These are phyloP conservation scores for Moesziomyces antarcticus DNA, from an alignment of 1,284 basidiomycete species.

Conservation along the genomic window DNA sequence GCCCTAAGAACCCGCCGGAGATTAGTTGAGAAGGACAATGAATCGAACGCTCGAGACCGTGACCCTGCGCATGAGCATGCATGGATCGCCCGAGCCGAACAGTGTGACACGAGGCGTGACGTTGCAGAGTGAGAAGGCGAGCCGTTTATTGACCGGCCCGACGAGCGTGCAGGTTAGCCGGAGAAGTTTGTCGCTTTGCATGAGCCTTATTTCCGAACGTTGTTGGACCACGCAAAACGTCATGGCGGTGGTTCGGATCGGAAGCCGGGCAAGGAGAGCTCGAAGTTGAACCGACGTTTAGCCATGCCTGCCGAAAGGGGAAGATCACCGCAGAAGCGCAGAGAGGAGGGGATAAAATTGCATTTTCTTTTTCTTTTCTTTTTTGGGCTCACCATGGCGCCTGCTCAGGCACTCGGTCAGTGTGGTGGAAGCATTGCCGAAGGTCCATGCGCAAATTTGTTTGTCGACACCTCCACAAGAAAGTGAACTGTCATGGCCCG, in stretches of 20 bases:
- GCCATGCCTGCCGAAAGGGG: neutral
- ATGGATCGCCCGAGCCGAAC: neutral
- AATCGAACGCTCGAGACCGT: neutral
- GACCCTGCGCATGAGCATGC: slow-evolving; percentile 5
- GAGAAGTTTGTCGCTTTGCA: too few species aligned
- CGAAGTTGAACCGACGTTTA: neutral
- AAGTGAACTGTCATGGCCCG: too few species aligned
- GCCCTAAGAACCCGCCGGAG: neutral
- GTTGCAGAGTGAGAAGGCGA: neutral
- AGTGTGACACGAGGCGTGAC: slow-evolving; percentile 20
- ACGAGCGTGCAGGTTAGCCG: too few species aligned
- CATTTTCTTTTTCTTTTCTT: neutral
- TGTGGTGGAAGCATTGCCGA: too few species aligned
- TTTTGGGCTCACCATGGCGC: too few species aligned
- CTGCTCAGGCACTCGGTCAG: too few species aligned
- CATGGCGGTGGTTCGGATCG: neutral
- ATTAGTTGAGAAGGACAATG: neutral
- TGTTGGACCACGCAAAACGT: neutral
- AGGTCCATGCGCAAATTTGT: too few species aligned
- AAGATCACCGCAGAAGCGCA: neutral
- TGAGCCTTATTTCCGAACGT: neutral
- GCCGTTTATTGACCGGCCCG: too few species aligned
- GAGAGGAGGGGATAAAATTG: neutral
- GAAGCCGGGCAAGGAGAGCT: neutral
- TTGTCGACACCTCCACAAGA: too few species aligned